These are phyloP conservation scores for Arabidopsis arenosa DNA, from an alignment of 345 rosid species.

Conservation along the genomic window DNA sequence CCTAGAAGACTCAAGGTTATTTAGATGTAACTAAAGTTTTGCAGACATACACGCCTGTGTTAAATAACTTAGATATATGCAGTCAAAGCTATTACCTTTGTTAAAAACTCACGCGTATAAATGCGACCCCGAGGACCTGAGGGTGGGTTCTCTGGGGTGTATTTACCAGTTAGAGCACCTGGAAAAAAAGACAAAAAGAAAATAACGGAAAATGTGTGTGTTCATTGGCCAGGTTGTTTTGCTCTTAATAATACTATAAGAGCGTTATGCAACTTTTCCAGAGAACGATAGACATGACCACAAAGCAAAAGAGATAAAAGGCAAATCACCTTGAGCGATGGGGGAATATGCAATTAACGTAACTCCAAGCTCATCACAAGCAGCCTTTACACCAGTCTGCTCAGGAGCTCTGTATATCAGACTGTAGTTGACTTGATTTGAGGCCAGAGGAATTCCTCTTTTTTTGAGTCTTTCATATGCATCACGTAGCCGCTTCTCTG, in stretches of 20 bases:
- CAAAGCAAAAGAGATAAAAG: constrained; percentile 18
- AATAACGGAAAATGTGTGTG: background rate
- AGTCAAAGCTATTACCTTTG: constrained; percentile 52
- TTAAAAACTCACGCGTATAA: constrained; percentile 78
- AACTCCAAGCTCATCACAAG: constrained; percentile 94
- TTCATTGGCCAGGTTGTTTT: constrained; percentile 24
- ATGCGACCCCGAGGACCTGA: constrained; percentile 82
- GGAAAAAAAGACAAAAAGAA: constrained; percentile 24
- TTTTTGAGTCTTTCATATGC: constrained; percentile 80
- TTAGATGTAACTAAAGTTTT: background rate
- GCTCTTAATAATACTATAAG: background rate
- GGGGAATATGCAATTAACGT: constrained; percentile 93
- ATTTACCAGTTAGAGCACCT: constrained; percentile 96
- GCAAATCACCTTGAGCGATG: constrained; percentile 82
- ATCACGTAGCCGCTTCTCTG: constrained; percentile 79
- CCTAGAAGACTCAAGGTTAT: background rate
- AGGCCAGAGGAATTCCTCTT: constrained; percentile 93
- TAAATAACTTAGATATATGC: background rate
- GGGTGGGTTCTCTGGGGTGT: constrained; percentile 85
- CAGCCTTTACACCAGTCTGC: constrained; percentile 84
- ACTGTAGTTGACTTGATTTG: constrained; percentile 98
- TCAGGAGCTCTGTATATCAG: constrained; percentile 87
- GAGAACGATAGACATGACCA: constrained; percentile 20
- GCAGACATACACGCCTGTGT: background rate
- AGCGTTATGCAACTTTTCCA: background rate